Evolutionary conservation across 169 alveolate species (phyloP).

Genomic region (Eimeria sp.): DNA sequence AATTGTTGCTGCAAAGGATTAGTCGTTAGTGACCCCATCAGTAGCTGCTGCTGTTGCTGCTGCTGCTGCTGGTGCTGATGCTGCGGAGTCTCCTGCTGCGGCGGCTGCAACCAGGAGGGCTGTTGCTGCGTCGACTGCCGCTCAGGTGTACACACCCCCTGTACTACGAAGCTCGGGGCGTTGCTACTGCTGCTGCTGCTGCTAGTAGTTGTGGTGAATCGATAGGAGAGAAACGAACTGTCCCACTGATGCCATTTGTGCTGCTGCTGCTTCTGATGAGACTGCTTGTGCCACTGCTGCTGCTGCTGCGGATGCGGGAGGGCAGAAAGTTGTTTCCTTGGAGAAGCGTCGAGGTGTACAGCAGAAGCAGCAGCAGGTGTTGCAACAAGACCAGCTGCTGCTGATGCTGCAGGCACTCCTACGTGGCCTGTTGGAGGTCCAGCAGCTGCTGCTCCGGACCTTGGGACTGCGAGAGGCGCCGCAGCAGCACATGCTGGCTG

Average conservation of each 20-base stretch:
- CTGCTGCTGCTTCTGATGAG: not conserved
- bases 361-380: not conserved
- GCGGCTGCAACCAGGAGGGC: slow-evolving; percentile 4
- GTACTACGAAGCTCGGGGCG: slow-evolving; percentile 26
- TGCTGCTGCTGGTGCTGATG: not conserved
- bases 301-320: slow-evolving; percentile 3
- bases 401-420: slow-evolving; percentile 3
- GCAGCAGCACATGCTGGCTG: slow-evolving; percentile 21
- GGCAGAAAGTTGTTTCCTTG: not conserved
- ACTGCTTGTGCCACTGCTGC: not conserved
- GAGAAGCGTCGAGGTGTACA: not conserved
- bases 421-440: not conserved
- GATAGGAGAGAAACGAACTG: not conserved
- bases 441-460: not conserved
- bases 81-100: slow-evolving; percentile 1
- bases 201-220: not conserved
- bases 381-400: not conserved
- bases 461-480: not conserved
- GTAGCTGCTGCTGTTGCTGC: slow-evolving; percentile 16
- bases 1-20: not conserved
- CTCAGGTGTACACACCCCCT: slow-evolving; percentile 9
- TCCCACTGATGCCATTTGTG: not conserved
- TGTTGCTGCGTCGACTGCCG: slow-evolving; percentile 1
- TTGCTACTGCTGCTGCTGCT: slow-evolving; percentile 61
- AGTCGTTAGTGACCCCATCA: not conserved